phyloP scores from a whole-genome alignment of 805 yeast species.

The Ogataea degrootiae region DNA sequence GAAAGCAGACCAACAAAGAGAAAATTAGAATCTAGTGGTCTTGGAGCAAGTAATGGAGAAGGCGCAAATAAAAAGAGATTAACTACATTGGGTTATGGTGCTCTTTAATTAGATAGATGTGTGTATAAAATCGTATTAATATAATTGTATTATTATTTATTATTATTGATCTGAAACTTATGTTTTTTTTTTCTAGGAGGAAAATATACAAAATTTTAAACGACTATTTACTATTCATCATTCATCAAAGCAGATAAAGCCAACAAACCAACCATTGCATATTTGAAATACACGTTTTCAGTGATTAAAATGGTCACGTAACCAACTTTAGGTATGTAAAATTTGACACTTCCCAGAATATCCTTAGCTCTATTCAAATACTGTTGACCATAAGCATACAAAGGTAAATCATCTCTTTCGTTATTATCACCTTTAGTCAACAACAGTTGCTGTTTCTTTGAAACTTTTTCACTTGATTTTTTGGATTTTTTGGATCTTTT shows the following conservation, averaged over 20 bases:
- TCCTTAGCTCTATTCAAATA: conserved; percentile 76
- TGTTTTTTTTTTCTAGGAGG: too few relatives aligned
- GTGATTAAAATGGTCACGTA: conserved; percentile 88
- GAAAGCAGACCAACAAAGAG: conserved; percentile 8
- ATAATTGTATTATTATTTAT: background rate
- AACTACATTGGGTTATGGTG: conserved; percentile 25
- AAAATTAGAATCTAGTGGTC: conserved; percentile 1
- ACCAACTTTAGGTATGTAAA: conserved; percentile 84
- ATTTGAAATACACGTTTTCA: conserved; percentile 81
- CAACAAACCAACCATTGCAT: conserved; percentile 67
- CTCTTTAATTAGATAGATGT: conserved; percentile 1
- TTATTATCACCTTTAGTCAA: conserved; percentile 97
- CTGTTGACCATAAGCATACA: conserved; percentile 70
- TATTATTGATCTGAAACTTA: too few relatives aligned
- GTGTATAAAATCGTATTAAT: background rate
- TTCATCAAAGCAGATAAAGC: conserved; percentile 64
- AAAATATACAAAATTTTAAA: too few relatives aligned
- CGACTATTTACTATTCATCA: conserved; percentile 35
- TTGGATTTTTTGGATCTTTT: conserved; percentile 10
- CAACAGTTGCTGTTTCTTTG: conserved; percentile 46
- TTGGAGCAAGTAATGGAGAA: background rate
- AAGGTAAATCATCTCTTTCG: conserved; percentile 81
- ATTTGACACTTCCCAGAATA: conserved; percentile 88
- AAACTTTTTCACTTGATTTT: conserved; percentile 3
- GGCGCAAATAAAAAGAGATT: conserved; percentile 14